Evolutionary conservation across 495 filamentous ascomycete genomes (phyloP).

Genomic region (Trichoderma gamsii): DNA sequence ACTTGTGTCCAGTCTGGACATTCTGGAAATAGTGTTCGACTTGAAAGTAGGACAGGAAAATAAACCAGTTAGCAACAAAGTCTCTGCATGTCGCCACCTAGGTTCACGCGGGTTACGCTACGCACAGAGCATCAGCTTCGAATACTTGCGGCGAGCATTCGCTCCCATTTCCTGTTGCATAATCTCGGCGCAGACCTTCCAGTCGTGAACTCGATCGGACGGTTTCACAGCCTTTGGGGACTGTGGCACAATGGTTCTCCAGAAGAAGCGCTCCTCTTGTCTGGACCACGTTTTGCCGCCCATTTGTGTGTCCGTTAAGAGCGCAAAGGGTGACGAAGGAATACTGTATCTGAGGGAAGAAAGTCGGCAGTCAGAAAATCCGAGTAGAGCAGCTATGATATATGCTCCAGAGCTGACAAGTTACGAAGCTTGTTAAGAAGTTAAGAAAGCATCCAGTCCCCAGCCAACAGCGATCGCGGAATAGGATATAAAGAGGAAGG

Average conservation of each 20-base stretch:
- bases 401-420: background rate
- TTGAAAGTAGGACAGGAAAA: conserved; percentile 15
- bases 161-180: conserved; percentile 31
- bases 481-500: background rate
- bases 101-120: background rate
- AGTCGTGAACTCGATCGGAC: conserved; percentile 23
- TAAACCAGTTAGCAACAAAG: conserved; percentile 18
- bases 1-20: conserved; percentile 25
- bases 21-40: conserved; percentile 45
- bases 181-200: conserved; percentile 28
- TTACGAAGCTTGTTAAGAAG: background rate
- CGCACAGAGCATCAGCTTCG: conserved; percentile 35
- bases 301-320: conserved; percentile 26
- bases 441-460: background rate
- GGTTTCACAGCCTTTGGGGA: conserved; percentile 33
- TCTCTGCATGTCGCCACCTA: background rate
- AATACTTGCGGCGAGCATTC: conserved; percentile 30
- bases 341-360: background rate
- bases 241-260: conserved; percentile 30
- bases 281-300: conserved; percentile 36
- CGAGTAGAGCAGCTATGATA: background rate
- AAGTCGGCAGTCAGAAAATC: background rate
- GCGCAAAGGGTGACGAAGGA: background rate
- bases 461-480: background rate
- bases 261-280: conserved; percentile 38